Evolutionary conservation across 2,329 filamentous ascomycete species (phyloP).

Genomic region (Coniochaeta prunicola): DNA sequence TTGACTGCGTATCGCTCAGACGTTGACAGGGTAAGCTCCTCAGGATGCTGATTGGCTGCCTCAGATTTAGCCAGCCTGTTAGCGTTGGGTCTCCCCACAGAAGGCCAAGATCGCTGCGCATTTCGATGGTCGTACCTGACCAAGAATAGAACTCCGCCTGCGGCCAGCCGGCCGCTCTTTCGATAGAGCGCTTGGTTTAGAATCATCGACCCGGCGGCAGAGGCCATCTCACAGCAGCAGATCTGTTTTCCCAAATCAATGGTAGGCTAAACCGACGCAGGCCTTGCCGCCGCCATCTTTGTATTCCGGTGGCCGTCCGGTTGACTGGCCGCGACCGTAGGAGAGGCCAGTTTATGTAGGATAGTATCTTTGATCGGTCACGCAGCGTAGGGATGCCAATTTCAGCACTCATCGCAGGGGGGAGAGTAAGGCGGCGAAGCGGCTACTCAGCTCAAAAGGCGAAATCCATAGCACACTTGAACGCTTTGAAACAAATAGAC

Average conservation of each 20-base stretch:
- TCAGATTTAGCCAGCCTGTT: slow-evolving; percentile 9
- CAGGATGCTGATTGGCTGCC: slow-evolving; percentile 17
- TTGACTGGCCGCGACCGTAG: background rate
- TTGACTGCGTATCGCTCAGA: background rate
- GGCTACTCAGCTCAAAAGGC: background rate
- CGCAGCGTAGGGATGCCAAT: background rate
- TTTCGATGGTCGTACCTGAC: background rate
- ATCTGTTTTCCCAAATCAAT: background rate
- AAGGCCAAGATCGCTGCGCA: background rate
- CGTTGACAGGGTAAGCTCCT: background rate
- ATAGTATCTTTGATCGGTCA: background rate
- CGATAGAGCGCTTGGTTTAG: background rate
- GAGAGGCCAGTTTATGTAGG: background rate
- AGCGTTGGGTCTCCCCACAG: background rate
- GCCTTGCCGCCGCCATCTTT: background rate
- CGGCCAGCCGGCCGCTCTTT: background rate
- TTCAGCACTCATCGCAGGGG: background rate
- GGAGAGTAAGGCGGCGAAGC: background rate
- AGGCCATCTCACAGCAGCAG: background rate
- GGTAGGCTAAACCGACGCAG: background rate
- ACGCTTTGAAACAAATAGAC: background rate
- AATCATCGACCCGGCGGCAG: background rate
- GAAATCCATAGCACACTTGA: background rate
- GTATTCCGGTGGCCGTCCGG: background rate
- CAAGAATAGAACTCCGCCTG: slow-evolving; percentile 1